Evolutionary conservation across 345 rosid genomes (phyloP), one percentile per base, ranked within the genome.

Genomic region (Lenwebbia sp.): DNA sequence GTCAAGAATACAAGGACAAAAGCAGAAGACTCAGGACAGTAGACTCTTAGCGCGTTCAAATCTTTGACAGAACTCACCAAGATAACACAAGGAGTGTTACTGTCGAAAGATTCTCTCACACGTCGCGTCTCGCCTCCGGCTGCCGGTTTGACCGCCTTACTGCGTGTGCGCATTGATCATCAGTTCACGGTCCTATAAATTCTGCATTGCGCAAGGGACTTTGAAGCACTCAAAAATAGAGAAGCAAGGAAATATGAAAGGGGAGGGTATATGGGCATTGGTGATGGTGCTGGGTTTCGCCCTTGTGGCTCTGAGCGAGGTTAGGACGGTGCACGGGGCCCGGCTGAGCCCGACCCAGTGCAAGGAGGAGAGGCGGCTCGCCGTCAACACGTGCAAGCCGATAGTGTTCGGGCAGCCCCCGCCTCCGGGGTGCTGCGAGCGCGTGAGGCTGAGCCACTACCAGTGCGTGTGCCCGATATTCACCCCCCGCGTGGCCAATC

Each of bases 381-480:
- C 40, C 13, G 17, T 82, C n/a, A 87, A 57, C 22, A 19, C 60
- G 22, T 84, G 86, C 85, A 82, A 60, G 37, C 83, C 78, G 26
- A 26, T 88, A 4, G 40, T 91, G 10, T 88, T 86, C 5, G 91
- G 90, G 4, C 86, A 85, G 87, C 91, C 81, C 8, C 90, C 94
- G 0, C 82, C 40, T 23, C 92, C 92, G 0, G 86, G 85, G 25
- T 92, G 92, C 70, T 91, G 92, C 47, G 87, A 90, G 87, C 88
- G 90, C 2, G 90, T 83, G 6, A 85, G 92, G 82, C 91, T 87
- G 47, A 87, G 82, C 19, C 92, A 88, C 56, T 54, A n/a, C 44
- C 47, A 54, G 51, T 54, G 85, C 44, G 85, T 83, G 65, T 83
- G 85, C 56, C 85, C 50, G 41, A 33, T 54, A 28, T 83, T 83